Conservation (phyloP, 73 alveolate species). For the Paramecium sexaurelia region DNA sequence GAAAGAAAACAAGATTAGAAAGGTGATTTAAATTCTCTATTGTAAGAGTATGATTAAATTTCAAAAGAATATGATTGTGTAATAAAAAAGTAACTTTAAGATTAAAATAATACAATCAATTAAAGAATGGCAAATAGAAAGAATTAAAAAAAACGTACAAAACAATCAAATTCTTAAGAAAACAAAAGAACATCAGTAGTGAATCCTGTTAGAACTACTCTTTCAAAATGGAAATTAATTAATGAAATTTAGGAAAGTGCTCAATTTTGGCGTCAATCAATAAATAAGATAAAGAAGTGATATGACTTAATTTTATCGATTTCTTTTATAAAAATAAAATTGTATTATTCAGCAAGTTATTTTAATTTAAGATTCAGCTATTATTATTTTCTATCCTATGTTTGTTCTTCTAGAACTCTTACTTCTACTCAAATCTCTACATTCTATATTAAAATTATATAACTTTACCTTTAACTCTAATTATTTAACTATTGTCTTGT, state of each 20-base stretch:
- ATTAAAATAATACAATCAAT: neutral
- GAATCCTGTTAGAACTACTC: neutral
- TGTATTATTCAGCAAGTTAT: neutral
- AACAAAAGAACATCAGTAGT: neutral
- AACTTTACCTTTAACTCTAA: neutral
- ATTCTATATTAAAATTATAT: neutral
- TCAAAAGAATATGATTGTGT: neutral
- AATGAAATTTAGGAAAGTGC: conserved; percentile 4
- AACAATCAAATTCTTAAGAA: conserved; percentile 8
- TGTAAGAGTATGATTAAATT: conserved; percentile 8
- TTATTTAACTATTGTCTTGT: neutral
- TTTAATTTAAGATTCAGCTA: neutral
- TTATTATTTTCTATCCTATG: neutral
- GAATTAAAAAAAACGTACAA: neutral
- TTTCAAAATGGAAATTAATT: conserved; percentile 18
- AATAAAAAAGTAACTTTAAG: neutral
- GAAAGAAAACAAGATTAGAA: conserved; percentile 13
- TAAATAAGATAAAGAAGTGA: conserved; percentile 7
- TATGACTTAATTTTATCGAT: neutral
- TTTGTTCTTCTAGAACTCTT: neutral
- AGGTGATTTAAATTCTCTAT: neutral
- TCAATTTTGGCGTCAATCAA: conserved; percentile 7
- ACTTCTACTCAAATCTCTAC: neutral
- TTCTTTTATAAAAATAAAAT: neutral
- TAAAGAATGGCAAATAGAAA: neutral